Evolutionary conservation across 2,329 filamentous ascomycete species (phyloP).

Genomic region (Dryadomyces sulphureus): DNA sequence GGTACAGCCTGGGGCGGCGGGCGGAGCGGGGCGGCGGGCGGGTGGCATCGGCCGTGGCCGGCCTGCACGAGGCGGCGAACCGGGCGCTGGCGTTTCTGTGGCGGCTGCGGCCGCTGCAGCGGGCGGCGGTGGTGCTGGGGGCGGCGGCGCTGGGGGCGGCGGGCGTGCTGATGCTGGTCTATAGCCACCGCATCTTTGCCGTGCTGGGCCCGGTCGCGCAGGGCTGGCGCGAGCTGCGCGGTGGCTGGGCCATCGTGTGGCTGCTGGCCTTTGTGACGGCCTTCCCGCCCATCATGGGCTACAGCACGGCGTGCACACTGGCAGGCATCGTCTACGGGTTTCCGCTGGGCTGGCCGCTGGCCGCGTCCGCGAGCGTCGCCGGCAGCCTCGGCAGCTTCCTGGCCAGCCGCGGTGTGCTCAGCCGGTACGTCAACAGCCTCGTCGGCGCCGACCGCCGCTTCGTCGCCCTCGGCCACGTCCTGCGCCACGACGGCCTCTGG

Average conservation of each 20-base stretch:
- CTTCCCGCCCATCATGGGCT: constrained; percentile 80
- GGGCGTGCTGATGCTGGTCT: constrained; percentile 56
- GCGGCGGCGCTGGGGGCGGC: constrained; percentile 37
- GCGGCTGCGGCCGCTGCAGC: constrained; percentile 45
- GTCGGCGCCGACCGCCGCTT: constrained; percentile 78
- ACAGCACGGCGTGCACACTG: constrained; percentile 53
- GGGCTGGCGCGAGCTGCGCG: constrained; percentile 58
- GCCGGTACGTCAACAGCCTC: constrained; percentile 62
- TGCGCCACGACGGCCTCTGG: constrained; percentile 80
- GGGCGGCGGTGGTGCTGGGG: constrained; percentile 37
- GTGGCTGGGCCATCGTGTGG: constrained; percentile 67
- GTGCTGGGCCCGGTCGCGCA: constrained; percentile 58
- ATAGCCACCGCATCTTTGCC: constrained; percentile 66
- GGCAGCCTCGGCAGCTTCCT: constrained; percentile 72
- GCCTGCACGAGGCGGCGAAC: not conserved
- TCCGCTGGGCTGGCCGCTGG: constrained; percentile 62
- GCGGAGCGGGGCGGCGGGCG: no score
- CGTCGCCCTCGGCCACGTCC: constrained; percentile 70
- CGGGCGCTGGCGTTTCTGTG: constrained; percentile 23
- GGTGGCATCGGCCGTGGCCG: not conserved
- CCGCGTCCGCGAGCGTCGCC: constrained; percentile 60
- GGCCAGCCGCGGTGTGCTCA: constrained; percentile 64
- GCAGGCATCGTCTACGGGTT: constrained; percentile 42
- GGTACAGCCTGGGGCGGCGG: constrained; percentile 4
- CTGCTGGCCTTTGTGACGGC: constrained; percentile 58